Conservation (phyloP, 139 green algal species). For the Chlamydomonas sp. region DNA sequence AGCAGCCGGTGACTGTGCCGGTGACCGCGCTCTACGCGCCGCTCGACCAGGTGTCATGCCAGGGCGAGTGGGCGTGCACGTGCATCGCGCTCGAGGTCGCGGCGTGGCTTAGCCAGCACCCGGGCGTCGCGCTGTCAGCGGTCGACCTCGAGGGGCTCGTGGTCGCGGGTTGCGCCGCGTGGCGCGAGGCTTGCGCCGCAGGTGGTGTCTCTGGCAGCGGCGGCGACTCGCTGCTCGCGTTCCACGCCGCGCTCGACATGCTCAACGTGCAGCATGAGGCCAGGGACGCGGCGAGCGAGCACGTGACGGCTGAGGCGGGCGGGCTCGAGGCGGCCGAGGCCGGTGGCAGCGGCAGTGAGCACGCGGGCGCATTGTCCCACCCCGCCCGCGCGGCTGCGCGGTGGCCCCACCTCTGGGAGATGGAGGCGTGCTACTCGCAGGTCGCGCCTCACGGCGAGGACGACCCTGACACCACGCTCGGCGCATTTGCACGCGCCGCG, state of each 20-base stretch:
- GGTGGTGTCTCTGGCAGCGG: neutral
- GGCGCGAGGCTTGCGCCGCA: neutral
- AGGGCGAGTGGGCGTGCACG: slow-evolving; percentile 5
- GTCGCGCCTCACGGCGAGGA: neutral
- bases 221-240: neutral
- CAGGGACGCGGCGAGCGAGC: neutral
- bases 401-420: neutral
- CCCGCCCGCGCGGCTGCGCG: neutral
- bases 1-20: neutral
- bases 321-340: neutral
- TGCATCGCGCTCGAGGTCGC: slow-evolving; percentile 13
- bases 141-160: slow-evolving; percentile 6
- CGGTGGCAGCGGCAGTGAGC: neutral
- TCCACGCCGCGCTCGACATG: slow-evolving; percentile 6
- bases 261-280: too few species aligned
- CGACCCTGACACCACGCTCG: slow-evolving; percentile 5
- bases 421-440: slow-evolving; percentile 3
- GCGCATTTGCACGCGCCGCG: neutral
- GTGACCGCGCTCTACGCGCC: neutral
- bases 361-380: neutral
- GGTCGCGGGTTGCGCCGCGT: neutral
- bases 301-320: neutral
- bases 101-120: neutral
- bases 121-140: neutral
- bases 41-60: slow-evolving; percentile 5